A percentile compares a stretch with the other conserved stretches of the same genome.
These are phyloP conservation scores for Inga oerstediana DNA, from an alignment of 306 rosid species.

Conservation along the genomic window DNA sequence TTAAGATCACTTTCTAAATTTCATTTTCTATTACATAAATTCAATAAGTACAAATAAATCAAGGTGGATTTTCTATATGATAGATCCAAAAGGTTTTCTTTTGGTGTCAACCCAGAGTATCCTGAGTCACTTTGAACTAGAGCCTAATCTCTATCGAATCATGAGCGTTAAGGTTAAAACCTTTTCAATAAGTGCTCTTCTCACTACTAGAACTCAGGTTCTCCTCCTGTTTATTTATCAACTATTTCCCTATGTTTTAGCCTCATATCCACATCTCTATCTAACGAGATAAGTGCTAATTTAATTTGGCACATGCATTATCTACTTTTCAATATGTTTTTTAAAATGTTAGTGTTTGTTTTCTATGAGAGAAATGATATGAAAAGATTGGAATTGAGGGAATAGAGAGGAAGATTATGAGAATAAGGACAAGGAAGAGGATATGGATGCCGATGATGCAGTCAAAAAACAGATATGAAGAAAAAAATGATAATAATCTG, in stretches of 20 bases:
- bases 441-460: background rate
- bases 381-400: background rate
- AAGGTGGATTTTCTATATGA: background rate
- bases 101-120: too few species aligned
- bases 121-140: too few species aligned
- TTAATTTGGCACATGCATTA: background rate
- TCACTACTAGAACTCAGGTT: too few species aligned
- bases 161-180: too few species aligned
- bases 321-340: background rate
- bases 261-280: background rate
- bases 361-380: background rate
- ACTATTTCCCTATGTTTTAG: background rate
- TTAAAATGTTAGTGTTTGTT: too few species aligned
- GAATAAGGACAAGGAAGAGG: background rate
- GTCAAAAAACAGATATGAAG: background rate
- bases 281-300: background rate
- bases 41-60: background rate
- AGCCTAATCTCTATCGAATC: too few species aligned
- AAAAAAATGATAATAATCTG: background rate
- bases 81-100: background rate
- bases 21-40: too few species aligned
- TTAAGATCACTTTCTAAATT: background rate
- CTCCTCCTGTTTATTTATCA: background rate
- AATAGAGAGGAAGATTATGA: background rate
- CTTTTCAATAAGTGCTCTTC: too few species aligned